Base-by-base conservation (phyloP, 768 basidiomycete genomes). In the Porpolomopsis calyptriformis region DNA sequence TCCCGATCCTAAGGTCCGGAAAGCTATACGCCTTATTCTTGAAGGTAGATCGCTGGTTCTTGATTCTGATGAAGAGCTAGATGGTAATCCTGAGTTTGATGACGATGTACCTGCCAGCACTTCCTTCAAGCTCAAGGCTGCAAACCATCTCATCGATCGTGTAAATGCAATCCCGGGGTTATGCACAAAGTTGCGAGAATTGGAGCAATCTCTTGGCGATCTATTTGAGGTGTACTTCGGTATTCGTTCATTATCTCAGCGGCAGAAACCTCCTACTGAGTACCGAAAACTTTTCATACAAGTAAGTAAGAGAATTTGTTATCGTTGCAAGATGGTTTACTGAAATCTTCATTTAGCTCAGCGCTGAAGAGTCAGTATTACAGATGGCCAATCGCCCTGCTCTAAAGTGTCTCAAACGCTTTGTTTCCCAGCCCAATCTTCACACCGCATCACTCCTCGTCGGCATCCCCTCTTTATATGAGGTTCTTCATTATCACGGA, bases 391-490 rank as follows among this genome's bases (percentile, higher is more conserved):
- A 19, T 33, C 27, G 31, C 12, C 43, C 43, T 9, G 31, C 43
- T n/a, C 34, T 44, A 31, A 31, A 16, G 20, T 12, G 19, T 26
- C 43, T 44, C 18, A 14, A n/a, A 9, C n/a, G 8, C 9, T 44
- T 44, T 34, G 34, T 16, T 16, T 8, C n/a, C 14, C 19, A 16
- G 14, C 43, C 43, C 10, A 44, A 12, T 23, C 25, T 18, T 14
- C n/a, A 44, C n/a, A 44, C 31, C 34, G 43, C 43, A 44, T 44
- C 43, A 14, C 27, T 12, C 22, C 41, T 43, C 24, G 14, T 24
- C 9, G n/a, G 4, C 14, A 43, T 43, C 14, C 41, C 41, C 9
- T n/a, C 22, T 14, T n/a, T 43, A 29, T 43, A 16, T 22, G 26
- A 43, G n/a, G 8, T 43, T 25, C 16, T 43, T 10, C 14, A 43